These are phyloP conservation scores for Sporothrix mexicana DNA, from an alignment of 2,329 filamentous ascomycete genomes.

Conservation along the genomic window DNA sequence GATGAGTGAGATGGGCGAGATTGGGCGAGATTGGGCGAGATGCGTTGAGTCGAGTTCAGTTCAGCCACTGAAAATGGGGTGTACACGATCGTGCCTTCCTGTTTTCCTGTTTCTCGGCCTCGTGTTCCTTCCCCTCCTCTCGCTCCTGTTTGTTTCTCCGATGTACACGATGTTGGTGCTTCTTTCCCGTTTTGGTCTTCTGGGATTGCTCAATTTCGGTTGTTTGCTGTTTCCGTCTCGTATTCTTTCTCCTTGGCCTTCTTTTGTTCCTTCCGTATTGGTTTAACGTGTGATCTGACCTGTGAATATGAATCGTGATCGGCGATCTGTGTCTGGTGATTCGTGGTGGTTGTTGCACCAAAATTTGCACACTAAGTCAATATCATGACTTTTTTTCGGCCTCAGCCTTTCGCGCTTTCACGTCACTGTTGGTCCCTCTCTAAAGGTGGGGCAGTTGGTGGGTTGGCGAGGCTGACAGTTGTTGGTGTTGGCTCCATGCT, in stretches of 20 bases:
- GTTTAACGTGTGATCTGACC: neutral
- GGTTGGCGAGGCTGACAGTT: constrained; percentile 18
- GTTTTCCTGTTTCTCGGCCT: neutral
- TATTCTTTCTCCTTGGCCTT: neutral
- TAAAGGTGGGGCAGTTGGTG: neutral
- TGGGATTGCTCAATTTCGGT: neutral
- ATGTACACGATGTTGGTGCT: neutral
- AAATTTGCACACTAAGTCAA: neutral
- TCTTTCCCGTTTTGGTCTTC: neutral
- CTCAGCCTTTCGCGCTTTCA: neutral
- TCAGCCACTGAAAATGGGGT: neutral
- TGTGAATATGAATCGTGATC: neutral
- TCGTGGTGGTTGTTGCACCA: neutral
- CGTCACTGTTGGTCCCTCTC: neutral
- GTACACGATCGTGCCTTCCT: neutral
- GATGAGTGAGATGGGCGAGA: neutral
- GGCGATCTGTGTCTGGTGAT: neutral
- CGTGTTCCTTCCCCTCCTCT: neutral
- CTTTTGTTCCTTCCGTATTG: neutral
- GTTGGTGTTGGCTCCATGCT: neutral
- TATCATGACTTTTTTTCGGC: neutral
- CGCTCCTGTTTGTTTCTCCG: constrained; percentile 6
- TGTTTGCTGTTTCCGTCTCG: neutral
- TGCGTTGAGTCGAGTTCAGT: neutral
- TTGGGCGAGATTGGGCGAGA: neutral